Evolutionary conservation across 140 eudicot species (phyloP), one percentile per base, ranked within the genome.

Genomic region (Erigeron philadelphicus): DNA sequence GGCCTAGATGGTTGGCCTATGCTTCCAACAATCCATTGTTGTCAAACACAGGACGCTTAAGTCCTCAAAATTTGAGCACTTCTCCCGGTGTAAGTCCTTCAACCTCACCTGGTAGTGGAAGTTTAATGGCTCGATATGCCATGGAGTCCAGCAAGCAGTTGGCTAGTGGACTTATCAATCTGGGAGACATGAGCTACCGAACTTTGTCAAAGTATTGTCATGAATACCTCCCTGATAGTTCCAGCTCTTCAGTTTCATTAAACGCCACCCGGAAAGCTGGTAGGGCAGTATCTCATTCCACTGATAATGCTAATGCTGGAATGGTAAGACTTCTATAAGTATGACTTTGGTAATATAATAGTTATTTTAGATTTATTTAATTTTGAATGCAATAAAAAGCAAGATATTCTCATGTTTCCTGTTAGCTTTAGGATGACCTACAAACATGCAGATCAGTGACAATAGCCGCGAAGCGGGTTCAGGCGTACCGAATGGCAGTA

Each of bases 1-100:
- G 96, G 40, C 83, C 98, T 9, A 82, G 98, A 76, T 92, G 98
- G 98, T 74, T 92, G 75, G 95, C 98, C 13, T 92, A 92, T 83
- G 87, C 98, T 66, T 87, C 96, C 52, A 86, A 86, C 71, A 79
- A 85, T 42, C 92, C 95, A 21, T 71, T 88, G 75, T 19, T 80
- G 19, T 79, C 85, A 61, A 86, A 80, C 68, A 88, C 85, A 7
- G 96, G 98, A 11, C 84, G 98, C 53, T 70, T 88, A 70, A 92
- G 96, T 73, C 96, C 98, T 11, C 87, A 88, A 76, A 84, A 76
- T 68, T 76, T 84, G 42, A 92, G 87, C 61, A 89, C 96, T 62
- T 84, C 92, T 60, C 89, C 95, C 53, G 95, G 92, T 73, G 89
- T 81, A 49, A 88, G 95, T 61, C 95, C 92, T 43, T 88, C 98